These are phyloP conservation scores for Trichoderma aggressivum DNA, from an alignment of 2,329 filamentous ascomycete species.

Conservation along the genomic window DNA sequence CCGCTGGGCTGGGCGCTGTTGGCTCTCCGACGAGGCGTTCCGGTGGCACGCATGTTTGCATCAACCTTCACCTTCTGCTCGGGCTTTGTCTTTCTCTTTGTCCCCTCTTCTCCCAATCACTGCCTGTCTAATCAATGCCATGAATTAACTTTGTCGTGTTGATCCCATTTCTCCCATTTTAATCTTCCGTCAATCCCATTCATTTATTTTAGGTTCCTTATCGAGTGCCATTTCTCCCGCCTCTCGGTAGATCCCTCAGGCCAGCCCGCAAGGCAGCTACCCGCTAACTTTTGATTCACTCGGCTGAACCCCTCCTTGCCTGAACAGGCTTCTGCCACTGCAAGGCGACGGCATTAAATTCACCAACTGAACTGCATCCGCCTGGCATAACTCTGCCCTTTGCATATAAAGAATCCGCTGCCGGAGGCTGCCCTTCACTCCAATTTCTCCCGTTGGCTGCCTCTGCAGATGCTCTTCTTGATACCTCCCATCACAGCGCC, in stretches of 20 bases:
- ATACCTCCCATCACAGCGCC: not conserved
- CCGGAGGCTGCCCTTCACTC: not conserved
- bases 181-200: not conserved
- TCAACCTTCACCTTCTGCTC: not conserved
- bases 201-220: not conserved
- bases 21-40: not conserved
- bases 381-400: not conserved
- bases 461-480: constrained; percentile 19
- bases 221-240: not conserved
- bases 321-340: constrained; percentile 4
- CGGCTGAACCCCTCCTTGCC: constrained; percentile 13
- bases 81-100: not conserved
- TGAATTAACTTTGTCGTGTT: not conserved
- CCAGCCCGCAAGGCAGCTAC: constrained; percentile 2
- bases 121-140: not conserved
- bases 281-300: constrained; percentile 6
- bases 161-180: too few relatives aligned
- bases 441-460: not conserved
- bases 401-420: not conserved
- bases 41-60: not conserved
- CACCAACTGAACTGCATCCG: not conserved
- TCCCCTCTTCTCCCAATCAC: not conserved
- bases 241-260: not conserved
- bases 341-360: not conserved
- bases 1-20: not conserved